Percentiles rank a stretch among this genome's conserved stretches.
These are phyloP conservation scores for Chamaenerion angustifolium DNA, from an alignment of 345 rosid genomes.

Conservation along the genomic window DNA sequence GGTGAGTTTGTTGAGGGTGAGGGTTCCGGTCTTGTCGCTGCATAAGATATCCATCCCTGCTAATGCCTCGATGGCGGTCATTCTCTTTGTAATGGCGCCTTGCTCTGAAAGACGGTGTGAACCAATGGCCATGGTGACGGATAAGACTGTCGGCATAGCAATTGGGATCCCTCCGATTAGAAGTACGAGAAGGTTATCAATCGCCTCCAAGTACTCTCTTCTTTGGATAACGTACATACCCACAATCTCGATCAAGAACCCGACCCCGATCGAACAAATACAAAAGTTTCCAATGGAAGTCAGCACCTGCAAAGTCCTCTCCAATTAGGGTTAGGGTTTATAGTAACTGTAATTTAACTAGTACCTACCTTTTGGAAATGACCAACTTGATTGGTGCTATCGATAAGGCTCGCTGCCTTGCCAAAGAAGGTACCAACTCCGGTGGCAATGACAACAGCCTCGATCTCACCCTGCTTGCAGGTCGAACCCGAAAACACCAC, in stretches of 20 bases:
- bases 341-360: too few species aligned
- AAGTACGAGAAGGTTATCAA: slow-evolving; percentile 93
- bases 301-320: slow-evolving; percentile 36
- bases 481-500: slow-evolving; percentile 85
- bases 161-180: slow-evolving; percentile 97
- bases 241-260: slow-evolving; percentile 63
- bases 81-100: slow-evolving; percentile 89
- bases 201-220: slow-evolving; percentile 65
- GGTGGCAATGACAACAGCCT: slow-evolving; percentile 83
- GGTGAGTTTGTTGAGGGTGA: slow-evolving; percentile 65
- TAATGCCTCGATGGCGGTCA: slow-evolving; percentile 96
- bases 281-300: slow-evolving; percentile 95
- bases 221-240: slow-evolving; percentile 70
- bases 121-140: slow-evolving; percentile 98
- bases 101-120: slow-evolving; percentile 76
- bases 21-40: slow-evolving; percentile 87
- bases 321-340: background rate
- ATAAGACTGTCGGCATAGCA: slow-evolving; percentile 94
- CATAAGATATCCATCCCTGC: slow-evolving; percentile 95
- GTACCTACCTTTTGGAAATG: slow-evolving; percentile 72
- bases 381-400: slow-evolving; percentile 84
- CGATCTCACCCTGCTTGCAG: slow-evolving; percentile 93
- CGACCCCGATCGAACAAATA: slow-evolving; percentile 75
- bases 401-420: slow-evolving; percentile 93
- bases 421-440: slow-evolving; percentile 96